A percentile compares a stretch with the other conserved stretches of the same genome.
Conservation (phyloP, 306 rosid species). For the Pyrus bretschneideri region DNA sequence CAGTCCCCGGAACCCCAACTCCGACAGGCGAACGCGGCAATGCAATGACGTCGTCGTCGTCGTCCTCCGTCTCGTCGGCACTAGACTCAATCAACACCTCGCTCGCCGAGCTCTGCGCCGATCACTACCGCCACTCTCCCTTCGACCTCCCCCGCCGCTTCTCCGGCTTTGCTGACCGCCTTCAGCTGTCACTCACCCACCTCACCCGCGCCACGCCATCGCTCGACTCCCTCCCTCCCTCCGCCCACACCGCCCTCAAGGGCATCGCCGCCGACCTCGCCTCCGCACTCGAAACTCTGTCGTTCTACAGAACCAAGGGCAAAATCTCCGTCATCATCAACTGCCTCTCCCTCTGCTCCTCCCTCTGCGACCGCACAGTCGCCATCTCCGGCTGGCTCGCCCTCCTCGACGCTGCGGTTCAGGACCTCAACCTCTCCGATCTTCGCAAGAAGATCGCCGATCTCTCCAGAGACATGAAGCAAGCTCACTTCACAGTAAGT, state of each 20-base stretch:
- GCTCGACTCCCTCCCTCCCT: constrained; percentile 15
- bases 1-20: background rate
- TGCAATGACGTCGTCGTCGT: constrained; percentile 18
- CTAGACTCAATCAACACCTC: constrained; percentile 26
- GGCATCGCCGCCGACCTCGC: constrained; percentile 30
- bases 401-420: constrained; percentile 25
- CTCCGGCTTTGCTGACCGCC: constrained; percentile 31
- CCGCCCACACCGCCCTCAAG: constrained; percentile 28
- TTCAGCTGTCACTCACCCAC: constrained; percentile 24
- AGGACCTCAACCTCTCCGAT: constrained; percentile 21
- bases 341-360: constrained; percentile 29
- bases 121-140: constrained; percentile 6
- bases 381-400: constrained; percentile 40
- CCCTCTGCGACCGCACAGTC: constrained; percentile 18
- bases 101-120: constrained; percentile 23
- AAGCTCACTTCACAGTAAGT: constrained; percentile 33
- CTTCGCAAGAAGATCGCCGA: constrained; percentile 36
- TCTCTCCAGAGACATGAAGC: constrained; percentile 48
- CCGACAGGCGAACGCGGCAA: background rate
- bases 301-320: constrained; percentile 22
- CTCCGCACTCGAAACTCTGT: constrained; percentile 13
- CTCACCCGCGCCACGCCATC: constrained; percentile 16
- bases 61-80: constrained; percentile 7
- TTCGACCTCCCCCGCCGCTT: constrained; percentile 32
- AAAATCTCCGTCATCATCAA: constrained; percentile 36